Conservation (phyloP, 176 grass and related monocot species). For the Musa acuminata region DNA sequence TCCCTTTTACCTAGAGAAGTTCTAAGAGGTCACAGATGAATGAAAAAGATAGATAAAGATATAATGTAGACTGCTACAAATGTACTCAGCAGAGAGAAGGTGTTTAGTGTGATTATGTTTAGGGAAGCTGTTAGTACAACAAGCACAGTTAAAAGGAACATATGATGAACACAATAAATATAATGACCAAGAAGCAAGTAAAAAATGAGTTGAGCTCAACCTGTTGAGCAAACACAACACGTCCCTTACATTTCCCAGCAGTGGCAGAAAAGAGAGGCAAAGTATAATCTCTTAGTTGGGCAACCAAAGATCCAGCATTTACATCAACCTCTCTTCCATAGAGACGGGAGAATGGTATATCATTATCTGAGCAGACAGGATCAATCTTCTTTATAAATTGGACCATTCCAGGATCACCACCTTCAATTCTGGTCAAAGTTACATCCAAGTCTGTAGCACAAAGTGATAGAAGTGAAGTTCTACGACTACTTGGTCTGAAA, state of each 20-base stretch:
- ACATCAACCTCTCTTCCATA: slow-evolving; percentile 92
- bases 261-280: slow-evolving; percentile 71
- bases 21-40: too few relatives aligned
- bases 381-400: slow-evolving; percentile 84
- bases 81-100: not conserved
- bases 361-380: slow-evolving; percentile 59
- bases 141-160: not conserved
- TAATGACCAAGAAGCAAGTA: not conserved
- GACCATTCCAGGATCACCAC: slow-evolving; percentile 77
- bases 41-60: not conserved
- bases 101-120: not conserved
- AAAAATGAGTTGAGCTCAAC: slow-evolving; percentile 29
- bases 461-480: slow-evolving; percentile 91
- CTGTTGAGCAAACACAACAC: slow-evolving; percentile 95
- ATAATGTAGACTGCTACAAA: not conserved
- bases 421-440: slow-evolving; percentile 70
- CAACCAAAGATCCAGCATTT: slow-evolving; percentile 62
- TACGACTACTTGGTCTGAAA: slow-evolving; percentile 65
- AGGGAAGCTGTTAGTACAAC: not conserved
- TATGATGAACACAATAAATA: not conserved
- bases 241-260: slow-evolving; percentile 69
- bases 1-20: too few relatives aligned
- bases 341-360: slow-evolving; percentile 87
- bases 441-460: slow-evolving; percentile 82
- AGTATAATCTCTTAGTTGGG: slow-evolving; percentile 93